Evolutionary conservation across 2,329 filamentous ascomycete species (phyloP).

Genomic region (Plenodomus biglobosus): DNA sequence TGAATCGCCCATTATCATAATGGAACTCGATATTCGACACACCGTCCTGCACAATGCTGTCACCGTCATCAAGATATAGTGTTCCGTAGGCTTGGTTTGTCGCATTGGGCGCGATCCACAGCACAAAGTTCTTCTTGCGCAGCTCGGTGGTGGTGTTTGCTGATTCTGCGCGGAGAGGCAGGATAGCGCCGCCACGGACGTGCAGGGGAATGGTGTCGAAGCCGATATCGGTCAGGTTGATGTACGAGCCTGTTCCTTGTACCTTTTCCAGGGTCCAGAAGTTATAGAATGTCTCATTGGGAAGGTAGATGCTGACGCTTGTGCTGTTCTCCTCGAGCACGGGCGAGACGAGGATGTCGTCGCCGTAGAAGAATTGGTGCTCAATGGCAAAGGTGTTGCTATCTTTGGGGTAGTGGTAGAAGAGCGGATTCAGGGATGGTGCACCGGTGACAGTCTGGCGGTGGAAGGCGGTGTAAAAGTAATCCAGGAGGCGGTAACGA

Average conservation of each 20-base stretch:
- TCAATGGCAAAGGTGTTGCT: conserved; percentile 54
- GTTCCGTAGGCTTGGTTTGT: conserved; percentile 66
- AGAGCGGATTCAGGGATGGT: conserved; percentile 67
- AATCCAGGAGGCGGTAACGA: conserved; percentile 72
- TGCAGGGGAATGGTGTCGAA: conserved; percentile 63
- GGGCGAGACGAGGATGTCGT: conserved; percentile 58
- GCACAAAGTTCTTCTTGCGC: conserved; percentile 67
- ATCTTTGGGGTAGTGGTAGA: conserved; percentile 67
- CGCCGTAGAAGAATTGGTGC: conserved; percentile 61
- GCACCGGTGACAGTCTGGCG: conserved; percentile 61
- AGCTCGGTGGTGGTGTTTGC: conserved; percentile 66
- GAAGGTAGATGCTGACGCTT: conserved; percentile 58
- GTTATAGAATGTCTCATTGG: conserved; percentile 62
- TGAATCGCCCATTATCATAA: conserved; percentile 59
- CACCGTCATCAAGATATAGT: conserved; percentile 77
- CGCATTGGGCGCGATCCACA: conserved; percentile 66
- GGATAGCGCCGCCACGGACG: conserved; percentile 64
- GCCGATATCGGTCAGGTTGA: conserved; percentile 52
- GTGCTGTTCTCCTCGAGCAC: conserved; percentile 57
- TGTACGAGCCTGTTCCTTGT: conserved; percentile 49
- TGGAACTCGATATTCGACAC: conserved; percentile 61
- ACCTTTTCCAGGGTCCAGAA: conserved; percentile 57
- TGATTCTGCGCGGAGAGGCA: conserved; percentile 59
- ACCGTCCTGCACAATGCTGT: conserved; percentile 60
- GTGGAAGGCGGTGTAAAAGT: conserved; percentile 72